Evolutionary conservation across 164 flowering plant genomes (phyloP).

Genomic region (Umbilicus rupestris): DNA sequence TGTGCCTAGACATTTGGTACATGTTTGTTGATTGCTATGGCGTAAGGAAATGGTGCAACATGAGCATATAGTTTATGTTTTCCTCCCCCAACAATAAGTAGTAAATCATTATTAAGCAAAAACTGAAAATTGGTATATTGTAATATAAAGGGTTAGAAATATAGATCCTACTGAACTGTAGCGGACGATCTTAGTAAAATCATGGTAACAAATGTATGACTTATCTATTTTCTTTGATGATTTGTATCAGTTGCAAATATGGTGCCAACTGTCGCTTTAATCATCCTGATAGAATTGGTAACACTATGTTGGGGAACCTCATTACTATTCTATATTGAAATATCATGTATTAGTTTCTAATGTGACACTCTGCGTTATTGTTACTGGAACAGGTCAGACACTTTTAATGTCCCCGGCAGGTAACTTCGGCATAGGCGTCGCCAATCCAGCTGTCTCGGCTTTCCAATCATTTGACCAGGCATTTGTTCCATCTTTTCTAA

Average conservation of each 20-base stretch:
- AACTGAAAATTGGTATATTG: neutral
- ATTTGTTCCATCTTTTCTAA: constrained; percentile 48
- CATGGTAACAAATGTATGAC: neutral
- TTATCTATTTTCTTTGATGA: neutral
- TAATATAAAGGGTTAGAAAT: neutral
- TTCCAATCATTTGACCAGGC: constrained; percentile 50
- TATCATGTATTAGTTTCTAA: neutral
- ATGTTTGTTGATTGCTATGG: neutral
- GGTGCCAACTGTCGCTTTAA: constrained; percentile 25
- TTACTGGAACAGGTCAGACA: constrained; percentile 37
- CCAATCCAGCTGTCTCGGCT: constrained; percentile 44
- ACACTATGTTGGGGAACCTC: neutral
- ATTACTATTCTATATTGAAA: neutral
- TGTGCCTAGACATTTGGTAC: neutral
- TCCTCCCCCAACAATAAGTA: too few species aligned
- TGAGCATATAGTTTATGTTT: neutral
- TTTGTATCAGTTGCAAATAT: constrained; percentile 74
- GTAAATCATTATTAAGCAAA: too few species aligned
- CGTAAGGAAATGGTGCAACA: neutral
- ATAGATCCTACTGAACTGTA: neutral
- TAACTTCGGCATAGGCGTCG: constrained; percentile 39
- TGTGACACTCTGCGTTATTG: constrained; percentile 21
- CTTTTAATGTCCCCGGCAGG: constrained; percentile 38
- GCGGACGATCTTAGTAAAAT: neutral
- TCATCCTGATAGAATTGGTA: constrained; percentile 15